These are phyloP conservation scores for Sanghuangporus weigelae DNA, from an alignment of 1,284 basidiomycete species.

Conservation along the genomic window DNA sequence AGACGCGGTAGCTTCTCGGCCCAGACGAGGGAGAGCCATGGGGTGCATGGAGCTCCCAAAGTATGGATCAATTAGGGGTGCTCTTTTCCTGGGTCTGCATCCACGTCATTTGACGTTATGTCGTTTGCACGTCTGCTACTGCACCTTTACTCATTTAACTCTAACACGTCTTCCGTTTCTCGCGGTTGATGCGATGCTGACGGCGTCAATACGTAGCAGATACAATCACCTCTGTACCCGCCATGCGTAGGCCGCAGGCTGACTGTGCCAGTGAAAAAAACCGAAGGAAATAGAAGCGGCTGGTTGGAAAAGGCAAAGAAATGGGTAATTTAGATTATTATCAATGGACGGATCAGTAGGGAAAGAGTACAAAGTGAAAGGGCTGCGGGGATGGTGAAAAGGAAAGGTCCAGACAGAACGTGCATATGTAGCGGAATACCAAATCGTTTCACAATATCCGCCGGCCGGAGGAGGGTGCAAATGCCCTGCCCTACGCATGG, in stretches of 20 bases:
- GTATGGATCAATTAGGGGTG: neutral
- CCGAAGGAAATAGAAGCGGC: neutral
- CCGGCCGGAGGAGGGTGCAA: constrained; percentile 1
- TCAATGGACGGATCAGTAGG: constrained; percentile 4
- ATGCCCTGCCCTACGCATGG: neutral
- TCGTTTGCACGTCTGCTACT: neutral
- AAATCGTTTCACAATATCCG: constrained; percentile 4
- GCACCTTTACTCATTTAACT: neutral
- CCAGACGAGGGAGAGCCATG: neutral
- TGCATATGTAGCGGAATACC: neutral
- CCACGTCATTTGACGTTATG: constrained; percentile 3
- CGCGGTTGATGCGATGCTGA: neutral
- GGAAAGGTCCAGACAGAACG: neutral
- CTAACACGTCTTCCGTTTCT: neutral
- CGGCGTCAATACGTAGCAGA: neutral
- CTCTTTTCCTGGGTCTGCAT: neutral
- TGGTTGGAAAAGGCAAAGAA: neutral
- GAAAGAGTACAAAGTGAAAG: neutral
- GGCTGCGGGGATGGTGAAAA: neutral
- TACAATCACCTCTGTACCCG: neutral
- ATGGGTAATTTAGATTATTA: neutral
- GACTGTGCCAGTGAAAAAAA: neutral
- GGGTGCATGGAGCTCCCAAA: neutral
- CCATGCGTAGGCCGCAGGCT: neutral
- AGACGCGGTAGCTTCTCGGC: neutral